Percentiles rank a stretch among this genome's conserved stretches.
Evolutionary conservation across 2,329 filamentous ascomycete genomes (phyloP).

Genomic region (Talaromyces sp.): DNA sequence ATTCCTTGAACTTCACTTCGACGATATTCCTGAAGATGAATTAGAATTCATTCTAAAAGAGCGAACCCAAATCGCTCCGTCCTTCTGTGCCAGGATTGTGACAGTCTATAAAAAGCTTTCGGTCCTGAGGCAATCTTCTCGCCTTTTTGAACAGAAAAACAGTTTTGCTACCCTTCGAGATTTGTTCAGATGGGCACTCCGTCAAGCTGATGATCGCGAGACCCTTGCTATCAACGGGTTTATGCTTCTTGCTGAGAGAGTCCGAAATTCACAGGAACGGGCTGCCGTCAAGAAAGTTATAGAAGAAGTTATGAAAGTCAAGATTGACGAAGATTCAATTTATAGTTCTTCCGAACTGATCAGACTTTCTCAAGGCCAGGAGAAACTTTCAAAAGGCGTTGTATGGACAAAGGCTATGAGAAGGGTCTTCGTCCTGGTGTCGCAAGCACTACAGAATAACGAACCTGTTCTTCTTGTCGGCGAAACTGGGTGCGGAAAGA

Average conservation of each 20-base stretch:
- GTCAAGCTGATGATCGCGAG: conserved; percentile 78
- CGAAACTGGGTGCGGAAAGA: conserved; percentile 97
- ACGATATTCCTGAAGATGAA: conserved; percentile 95
- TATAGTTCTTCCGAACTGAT: conserved; percentile 62
- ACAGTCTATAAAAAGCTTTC: conserved; percentile 92
- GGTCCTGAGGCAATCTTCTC: conserved; percentile 77
- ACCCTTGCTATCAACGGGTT: conserved; percentile 89
- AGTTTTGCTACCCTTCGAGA: conserved; percentile 96
- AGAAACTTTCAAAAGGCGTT: conserved; percentile 45
- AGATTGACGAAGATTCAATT: conserved; percentile 67
- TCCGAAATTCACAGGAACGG: conserved; percentile 85
- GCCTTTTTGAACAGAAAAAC: conserved; percentile 94
- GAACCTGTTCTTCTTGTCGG: conserved; percentile 93
- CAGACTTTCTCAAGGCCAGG: conserved; percentile 48
- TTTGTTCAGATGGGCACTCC: conserved; percentile 88
- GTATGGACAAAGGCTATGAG: conserved; percentile 97
- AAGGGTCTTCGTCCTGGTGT: conserved; percentile 83
- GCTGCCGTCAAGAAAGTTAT: conserved; percentile 80
- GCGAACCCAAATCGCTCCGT: conserved; percentile 82
- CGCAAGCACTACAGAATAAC: conserved; percentile 77
- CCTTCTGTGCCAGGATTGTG: conserved; percentile 87
- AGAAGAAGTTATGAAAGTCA: conserved; percentile 83
- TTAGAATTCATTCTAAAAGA: conserved; percentile 86
- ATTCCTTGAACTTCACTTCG: conserved; percentile 94
- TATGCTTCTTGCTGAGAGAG: conserved; percentile 92